Percentiles rank a stretch among this genome's conserved stretches.
phyloP scores from a whole-genome alignment of 495 filamentous ascomycete genomes.

The Tuber umbilicatum region DNA sequence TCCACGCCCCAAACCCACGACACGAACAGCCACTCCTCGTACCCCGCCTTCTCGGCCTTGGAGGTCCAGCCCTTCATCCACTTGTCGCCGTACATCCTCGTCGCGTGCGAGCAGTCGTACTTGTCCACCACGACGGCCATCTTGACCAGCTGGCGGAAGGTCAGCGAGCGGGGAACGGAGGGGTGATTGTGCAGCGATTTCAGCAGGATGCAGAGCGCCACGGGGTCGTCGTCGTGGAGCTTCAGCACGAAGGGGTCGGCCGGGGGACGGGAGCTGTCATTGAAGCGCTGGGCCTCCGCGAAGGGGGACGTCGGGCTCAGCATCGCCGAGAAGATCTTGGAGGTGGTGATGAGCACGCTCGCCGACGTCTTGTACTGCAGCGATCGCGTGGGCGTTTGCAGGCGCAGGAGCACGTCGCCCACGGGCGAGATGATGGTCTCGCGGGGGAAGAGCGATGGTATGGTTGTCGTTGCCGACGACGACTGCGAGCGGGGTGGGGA shows the following conservation, averaged over 20 bases:
- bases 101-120: conserved; percentile 22
- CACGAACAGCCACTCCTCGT: conserved; percentile 27
- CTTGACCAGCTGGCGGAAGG: conserved; percentile 19
- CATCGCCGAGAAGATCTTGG: conserved; percentile 25
- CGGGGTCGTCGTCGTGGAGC: conserved; percentile 25
- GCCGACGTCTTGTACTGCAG: not conserved
- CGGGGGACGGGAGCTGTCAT: not conserved
- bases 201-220: conserved; percentile 16
- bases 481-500: not conserved
- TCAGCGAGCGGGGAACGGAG: conserved; percentile 8
- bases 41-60: not conserved
- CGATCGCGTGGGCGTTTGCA: not conserved
- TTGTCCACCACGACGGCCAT: conserved; percentile 28
- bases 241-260: conserved; percentile 10
- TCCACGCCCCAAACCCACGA: conserved; percentile 25
- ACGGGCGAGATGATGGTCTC: not conserved
- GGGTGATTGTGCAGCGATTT: conserved; percentile 21
- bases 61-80: conserved; percentile 22
- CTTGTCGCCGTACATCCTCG: conserved; percentile 15
- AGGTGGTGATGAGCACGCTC: conserved; percentile 17
- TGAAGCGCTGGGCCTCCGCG: conserved; percentile 19
- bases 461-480: not conserved
- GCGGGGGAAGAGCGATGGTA: not conserved
- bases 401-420: not conserved
- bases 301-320: conserved; percentile 19